Evolutionary conservation across 441 rosid genomes (phyloP).

Genomic region (Mallotus japonicus): DNA sequence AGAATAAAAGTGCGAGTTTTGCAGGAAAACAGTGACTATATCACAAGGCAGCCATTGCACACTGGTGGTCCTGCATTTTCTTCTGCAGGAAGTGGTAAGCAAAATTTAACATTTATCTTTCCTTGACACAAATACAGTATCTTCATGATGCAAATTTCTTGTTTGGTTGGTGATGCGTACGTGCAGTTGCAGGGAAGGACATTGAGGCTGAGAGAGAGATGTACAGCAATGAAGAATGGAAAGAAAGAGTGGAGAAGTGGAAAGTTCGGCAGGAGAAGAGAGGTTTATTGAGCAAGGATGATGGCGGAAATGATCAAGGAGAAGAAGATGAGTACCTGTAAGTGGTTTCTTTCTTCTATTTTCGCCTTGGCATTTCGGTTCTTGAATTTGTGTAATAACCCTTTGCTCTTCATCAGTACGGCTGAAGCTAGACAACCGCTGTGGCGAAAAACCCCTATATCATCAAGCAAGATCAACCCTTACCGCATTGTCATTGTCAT

Average conservation of each 20-base stretch:
- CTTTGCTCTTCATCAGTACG: conserved; percentile 50
- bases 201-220: conserved; percentile 68
- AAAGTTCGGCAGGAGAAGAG: conserved; percentile 80
- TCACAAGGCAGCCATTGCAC: conserved; percentile 45
- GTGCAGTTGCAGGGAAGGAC: conserved; percentile 57
- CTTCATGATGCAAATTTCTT: conserved; percentile 7
- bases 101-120: not conserved
- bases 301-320: conserved; percentile 51
- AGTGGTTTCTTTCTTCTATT: conserved; percentile 10
- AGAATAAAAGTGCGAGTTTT: conserved; percentile 1
- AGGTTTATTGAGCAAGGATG: conserved; percentile 62
- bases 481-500: conserved; percentile 82
- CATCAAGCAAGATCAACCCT: conserved; percentile 86
- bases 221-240: conserved; percentile 71
- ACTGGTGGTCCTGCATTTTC: conserved; percentile 57
- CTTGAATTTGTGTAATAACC: not conserved
- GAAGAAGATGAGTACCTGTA: conserved; percentile 80
- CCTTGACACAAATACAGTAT: not conserved
- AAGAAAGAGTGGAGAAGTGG: conserved; percentile 88
- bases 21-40: conserved; percentile 68
- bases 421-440: conserved; percentile 94
- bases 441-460: conserved; percentile 73
- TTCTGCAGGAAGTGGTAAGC: conserved; percentile 73
- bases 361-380: not conserved
- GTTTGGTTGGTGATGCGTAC: not conserved